Evolutionary conservation across 768 basidiomycete species (phyloP), one percentile per base, ranked within the genome.

Genomic region (Kwoniella sp.): DNA sequence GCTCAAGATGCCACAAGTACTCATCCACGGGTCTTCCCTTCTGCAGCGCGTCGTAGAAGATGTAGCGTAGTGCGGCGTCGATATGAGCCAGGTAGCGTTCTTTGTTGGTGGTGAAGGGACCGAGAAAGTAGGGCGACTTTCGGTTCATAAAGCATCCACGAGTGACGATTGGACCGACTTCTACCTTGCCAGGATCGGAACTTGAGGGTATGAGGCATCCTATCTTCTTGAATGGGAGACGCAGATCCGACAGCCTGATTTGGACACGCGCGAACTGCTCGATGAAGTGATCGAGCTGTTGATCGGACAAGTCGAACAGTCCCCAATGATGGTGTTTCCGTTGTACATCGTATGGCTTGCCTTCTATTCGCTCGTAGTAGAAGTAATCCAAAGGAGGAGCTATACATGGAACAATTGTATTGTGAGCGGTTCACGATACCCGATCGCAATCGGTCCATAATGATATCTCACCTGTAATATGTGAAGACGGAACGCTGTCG

Each of bases 31-130:
- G 5, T 3, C 17, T 45, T 4, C 15, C 20, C 11, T 4, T 17
- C 17, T 45, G 41, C 15, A 55, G n/a, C 2, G 23, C 28, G 23
- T 57, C 37, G 15, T 20, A 12, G 20, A 1, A 2, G 25, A 57
- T n/a, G n/a, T 23, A 45, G 7, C 20, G 9, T 25, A 63, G 4
- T 61, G n/a, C 34, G 1, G 22, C 20, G 20, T 69, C 68, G 56
- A 69, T 66, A 9, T 62, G 59, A 13, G 50, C 20, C 1, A 69
- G n/a, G 31, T 66, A 69, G 20, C 64, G 53, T 22, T 69, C 64
- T 50, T 53, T 23, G 12, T 50, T 54, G 11, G 54, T 62, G 8
- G 37, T 54, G 50, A 65, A 69, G 0, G 64, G 68, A 4, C 68
- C 68, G 26, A 58, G 20, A 11, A 69, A 58, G 22, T 65, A 62